Percentiles rank a stretch among this genome's conserved stretches.
phyloP scores from a whole-genome alignment of 192 early-diverging fungal species.

The Phycomyces blakesleeanus region DNA sequence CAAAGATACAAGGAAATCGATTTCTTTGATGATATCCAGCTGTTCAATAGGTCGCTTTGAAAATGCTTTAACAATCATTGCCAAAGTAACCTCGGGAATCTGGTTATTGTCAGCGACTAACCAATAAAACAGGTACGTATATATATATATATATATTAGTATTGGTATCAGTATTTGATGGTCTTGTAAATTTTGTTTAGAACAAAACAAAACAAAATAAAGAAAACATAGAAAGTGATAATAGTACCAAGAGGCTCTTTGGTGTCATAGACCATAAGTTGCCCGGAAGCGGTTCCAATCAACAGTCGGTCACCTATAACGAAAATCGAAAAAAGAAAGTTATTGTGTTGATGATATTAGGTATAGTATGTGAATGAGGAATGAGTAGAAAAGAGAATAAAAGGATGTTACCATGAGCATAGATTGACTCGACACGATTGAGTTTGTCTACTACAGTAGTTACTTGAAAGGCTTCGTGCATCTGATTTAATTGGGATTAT shows the following conservation, averaged over 20 bases:
- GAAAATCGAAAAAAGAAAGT: slow-evolving; percentile 17
- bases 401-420: slow-evolving; percentile 52
- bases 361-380: not conserved
- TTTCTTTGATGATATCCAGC: slow-evolving; percentile 71
- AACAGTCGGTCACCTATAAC: slow-evolving; percentile 63
- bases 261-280: slow-evolving; percentile 66
- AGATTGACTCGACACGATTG: slow-evolving; percentile 68
- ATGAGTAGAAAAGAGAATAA: not conserved
- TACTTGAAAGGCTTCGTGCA: slow-evolving; percentile 79
- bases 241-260: slow-evolving; percentile 49
- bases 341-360: no score
- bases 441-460: slow-evolving; percentile 71
- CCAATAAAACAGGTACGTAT: not conserved
- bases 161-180: no score
- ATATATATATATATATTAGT: no score
- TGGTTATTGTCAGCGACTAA: slow-evolving; percentile 46
- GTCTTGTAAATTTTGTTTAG: no score
- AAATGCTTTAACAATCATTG: slow-evolving; percentile 67
- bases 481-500: slow-evolving; percentile 19
- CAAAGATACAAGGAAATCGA: slow-evolving; percentile 65
- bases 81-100: slow-evolving; percentile 50
- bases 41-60: slow-evolving; percentile 68
- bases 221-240: not conserved
- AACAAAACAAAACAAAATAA: no score
- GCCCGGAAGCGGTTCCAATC: slow-evolving; percentile 65